Evolutionary conservation across 2,329 filamentous ascomycete species (phyloP), one percentile per base, ranked within the genome.

Genomic region (Neonectria ditissima): DNA sequence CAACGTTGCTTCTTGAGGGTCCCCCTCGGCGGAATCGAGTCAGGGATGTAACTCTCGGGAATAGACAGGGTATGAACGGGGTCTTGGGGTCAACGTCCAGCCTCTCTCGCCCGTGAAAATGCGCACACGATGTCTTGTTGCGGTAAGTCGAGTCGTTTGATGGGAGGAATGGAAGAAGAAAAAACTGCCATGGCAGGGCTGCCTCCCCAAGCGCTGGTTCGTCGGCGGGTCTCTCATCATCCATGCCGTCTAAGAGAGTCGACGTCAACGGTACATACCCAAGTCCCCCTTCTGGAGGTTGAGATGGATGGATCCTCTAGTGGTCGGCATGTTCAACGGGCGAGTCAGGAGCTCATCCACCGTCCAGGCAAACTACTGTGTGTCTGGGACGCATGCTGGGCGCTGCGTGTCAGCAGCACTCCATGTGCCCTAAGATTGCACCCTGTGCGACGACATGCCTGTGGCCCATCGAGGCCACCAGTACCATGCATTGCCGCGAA

Each of bases 31-130:
- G 50, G 55, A 58, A 64, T 69, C 52, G 45, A 56, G 43, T 57
- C 69, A 66, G 62, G 68, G 63, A 55, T 70, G 56, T 43, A 54
- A 59, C 51, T 41, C 47, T 66, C 68, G 70, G 70, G 68, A 68
- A 72, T 71, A 72, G 56, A 44, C 54, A 55, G 52, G 48, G 39
- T 39, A 43, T 41, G 44, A 54, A 30, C 41, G 48, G 28, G 58
- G 58, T 26, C 26, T 50, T 28, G 41, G 51, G 56, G 56, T 54
- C 28, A 39, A 54, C 39, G 7, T 10, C 22, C 45, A 10, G 43
- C 20, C 28, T 47, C 56, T 24, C 39, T 51, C 32, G 43, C 28
- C 48, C 56, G 48, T 48, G 34, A 41, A 22, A 55, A 64, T 62
- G 57, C 44, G 47, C 45, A 56, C 39, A 56, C 26, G 48, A 41